Percentiles rank a stretch among this genome's conserved stretches.
Conservation (phyloP, 2,329 filamentous ascomycete genomes). For the Myriangium duriaei region DNA sequence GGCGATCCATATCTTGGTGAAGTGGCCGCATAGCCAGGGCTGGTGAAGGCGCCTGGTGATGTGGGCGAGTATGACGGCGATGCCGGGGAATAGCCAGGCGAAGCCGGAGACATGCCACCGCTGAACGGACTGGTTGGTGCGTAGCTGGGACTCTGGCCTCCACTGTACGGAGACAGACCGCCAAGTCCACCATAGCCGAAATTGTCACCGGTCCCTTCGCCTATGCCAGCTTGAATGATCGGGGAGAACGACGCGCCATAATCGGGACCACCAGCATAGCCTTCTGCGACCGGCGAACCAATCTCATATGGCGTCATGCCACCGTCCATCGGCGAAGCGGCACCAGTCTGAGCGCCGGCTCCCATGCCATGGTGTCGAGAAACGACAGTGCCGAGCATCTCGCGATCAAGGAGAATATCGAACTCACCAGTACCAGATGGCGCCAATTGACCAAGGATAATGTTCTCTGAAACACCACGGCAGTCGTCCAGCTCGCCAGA, state of each 20-base stretch:
- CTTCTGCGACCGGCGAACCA: conserved; percentile 50
- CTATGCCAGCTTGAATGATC: conserved; percentile 57
- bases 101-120: conserved; percentile 42
- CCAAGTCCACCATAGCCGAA: conserved; percentile 52
- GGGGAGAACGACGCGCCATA: conserved; percentile 58
- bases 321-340: conserved; percentile 56
- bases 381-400: conserved; percentile 93
- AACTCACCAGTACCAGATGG: conserved; percentile 96
- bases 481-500: conserved; percentile 95
- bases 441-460: conserved; percentile 94
- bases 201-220: conserved; percentile 43
- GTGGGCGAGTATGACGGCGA: conserved; percentile 19
- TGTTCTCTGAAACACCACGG: conserved; percentile 94
- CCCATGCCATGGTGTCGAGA: conserved; percentile 39
- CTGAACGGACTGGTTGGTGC: conserved; percentile 67
- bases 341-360: conserved; percentile 67
- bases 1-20: conserved; percentile 41
- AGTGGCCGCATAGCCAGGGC: conserved; percentile 40
- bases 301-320: conserved; percentile 88
- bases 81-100: conserved; percentile 36
- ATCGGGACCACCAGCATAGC: conserved; percentile 49
- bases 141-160: conserved; percentile 51
- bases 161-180: conserved; percentile 55
- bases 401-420: conserved; percentile 82
- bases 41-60: conserved; percentile 40